Base-by-base conservation (phyloP, 129 eudicot species). In the Logfia minima region DNA sequence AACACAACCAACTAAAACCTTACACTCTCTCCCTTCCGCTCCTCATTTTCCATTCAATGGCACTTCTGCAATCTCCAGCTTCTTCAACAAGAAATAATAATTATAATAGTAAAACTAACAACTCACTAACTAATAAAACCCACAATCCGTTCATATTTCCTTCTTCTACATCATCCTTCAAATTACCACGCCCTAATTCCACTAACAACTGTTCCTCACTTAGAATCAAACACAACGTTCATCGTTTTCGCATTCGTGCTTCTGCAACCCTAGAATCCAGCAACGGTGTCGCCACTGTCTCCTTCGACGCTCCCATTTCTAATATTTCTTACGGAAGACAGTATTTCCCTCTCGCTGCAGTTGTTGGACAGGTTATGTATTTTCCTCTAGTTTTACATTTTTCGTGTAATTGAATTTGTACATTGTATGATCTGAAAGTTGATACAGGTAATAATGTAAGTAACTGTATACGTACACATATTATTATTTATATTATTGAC, bases 341-440 rank as follows among this genome's bases (percentile, higher is more conserved):
- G 78, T 91, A 80, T 69, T 94, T 94, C 72, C 99, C 99, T n/a
- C 83, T 94, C 48, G 99, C 99, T 60, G 99, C 96, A 43, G 97
- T 94, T 35, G 90, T 94, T 71, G 99, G 99, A 52, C 99, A 94
- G 96, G 98, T 56, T 56, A 17, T 17, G 62, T 6, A 45, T 1
- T 3, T 64, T 61, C 22, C 18, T 29, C 0, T 26, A 18, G 52
- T 16, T 32, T 13, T 67, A 6, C n/a, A 48, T 28, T 59, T 23
- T 19, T 13, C 65, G 41, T 59, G 1, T 8, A 32, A 74, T 67
- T 85, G 31, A 17, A 48, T 35, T 56, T 58, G 11, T 35, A 55
- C 1, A 10, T 52, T 48, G 53, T 45, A 2, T 48, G n/a, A 48
- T 48, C 55, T 48, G 55, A 48, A 48, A 48, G 5, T 48, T 13